A percentile compares a stretch with the other conserved stretches of the same genome.
These are phyloP conservation scores for Ilyonectria sp. DNA, from an alignment of 2,329 filamentous ascomycete genomes.

Conservation along the genomic window DNA sequence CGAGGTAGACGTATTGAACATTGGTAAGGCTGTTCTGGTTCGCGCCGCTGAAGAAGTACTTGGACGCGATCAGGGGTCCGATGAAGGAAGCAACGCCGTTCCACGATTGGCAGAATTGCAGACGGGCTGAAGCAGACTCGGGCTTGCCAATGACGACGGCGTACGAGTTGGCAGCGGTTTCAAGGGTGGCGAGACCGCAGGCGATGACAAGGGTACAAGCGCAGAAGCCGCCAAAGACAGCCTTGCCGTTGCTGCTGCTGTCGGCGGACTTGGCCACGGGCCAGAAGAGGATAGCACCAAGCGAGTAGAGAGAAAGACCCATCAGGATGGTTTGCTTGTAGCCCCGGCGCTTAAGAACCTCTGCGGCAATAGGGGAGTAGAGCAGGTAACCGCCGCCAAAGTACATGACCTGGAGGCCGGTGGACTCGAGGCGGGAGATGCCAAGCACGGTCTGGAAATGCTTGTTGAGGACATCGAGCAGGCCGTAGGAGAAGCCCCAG, in stretches of 20 bases:
- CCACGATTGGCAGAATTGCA: slow-evolving; percentile 79
- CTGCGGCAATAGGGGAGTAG: slow-evolving; percentile 67
- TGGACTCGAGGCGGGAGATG: slow-evolving; percentile 60
- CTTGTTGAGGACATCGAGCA: slow-evolving; percentile 65
- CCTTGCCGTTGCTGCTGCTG: slow-evolving; percentile 35
- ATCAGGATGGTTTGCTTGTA: slow-evolving; percentile 78
- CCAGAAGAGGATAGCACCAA: slow-evolving; percentile 69
- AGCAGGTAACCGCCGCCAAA: slow-evolving; percentile 66
- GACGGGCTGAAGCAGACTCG: slow-evolving; percentile 21
- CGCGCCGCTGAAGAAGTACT: slow-evolving; percentile 78
- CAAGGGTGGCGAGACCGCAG: slow-evolving; percentile 79
- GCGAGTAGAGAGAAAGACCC: slow-evolving; percentile 76
- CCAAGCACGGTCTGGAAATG: slow-evolving; percentile 63
- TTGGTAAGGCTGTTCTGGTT: slow-evolving; percentile 71
- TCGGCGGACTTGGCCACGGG: slow-evolving; percentile 68
- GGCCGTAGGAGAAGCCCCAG: slow-evolving; percentile 63
- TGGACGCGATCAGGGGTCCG: slow-evolving; percentile 79
- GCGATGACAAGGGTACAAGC: slow-evolving; percentile 81
- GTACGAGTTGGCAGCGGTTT: slow-evolving; percentile 82
- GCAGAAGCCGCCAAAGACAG: slow-evolving; percentile 81
- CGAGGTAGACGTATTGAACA: slow-evolving; percentile 84
- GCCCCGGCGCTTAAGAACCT: slow-evolving; percentile 74
- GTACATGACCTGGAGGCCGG: slow-evolving; percentile 66
- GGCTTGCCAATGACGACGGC: slow-evolving; percentile 67
- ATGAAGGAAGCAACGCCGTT: slow-evolving; percentile 82